Evolutionary conservation across 768 basidiomycete species (phyloP).

Genomic region (Scleroderma bovista): DNA sequence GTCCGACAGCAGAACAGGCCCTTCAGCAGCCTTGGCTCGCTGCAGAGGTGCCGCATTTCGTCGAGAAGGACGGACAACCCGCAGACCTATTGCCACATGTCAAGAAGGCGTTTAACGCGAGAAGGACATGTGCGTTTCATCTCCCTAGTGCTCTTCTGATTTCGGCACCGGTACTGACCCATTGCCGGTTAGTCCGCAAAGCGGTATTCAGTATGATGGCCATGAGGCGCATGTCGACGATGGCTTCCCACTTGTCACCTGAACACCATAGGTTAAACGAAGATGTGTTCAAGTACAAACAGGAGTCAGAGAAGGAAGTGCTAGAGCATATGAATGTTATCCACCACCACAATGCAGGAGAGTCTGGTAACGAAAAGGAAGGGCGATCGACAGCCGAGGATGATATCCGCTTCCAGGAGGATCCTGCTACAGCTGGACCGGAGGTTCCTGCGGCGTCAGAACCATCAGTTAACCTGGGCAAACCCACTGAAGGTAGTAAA

Average conservation of each 20-base stretch:
- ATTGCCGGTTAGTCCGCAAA: conserved; percentile 62
- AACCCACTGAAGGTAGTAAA: conserved; percentile 8
- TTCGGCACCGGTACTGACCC: conserved; percentile 3
- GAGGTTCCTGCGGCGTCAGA: neutral
- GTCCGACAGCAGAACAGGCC: conserved; percentile 75
- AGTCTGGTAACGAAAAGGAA: neutral
- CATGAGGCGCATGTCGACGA: conserved; percentile 68
- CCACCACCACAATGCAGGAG: conserved; percentile 41
- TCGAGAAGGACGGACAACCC: conserved; percentile 51
- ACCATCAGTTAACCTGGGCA: neutral
- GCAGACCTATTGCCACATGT: conserved; percentile 84
- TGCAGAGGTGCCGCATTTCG: conserved; percentile 62
- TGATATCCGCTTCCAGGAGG: conserved; percentile 1
- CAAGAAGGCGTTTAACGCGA: conserved; percentile 86
- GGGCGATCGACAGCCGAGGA: neutral
- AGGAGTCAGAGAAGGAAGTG: conserved; percentile 63
- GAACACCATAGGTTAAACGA: conserved; percentile 48
- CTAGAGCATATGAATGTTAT: conserved; percentile 40
- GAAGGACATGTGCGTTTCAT: conserved; percentile 63
- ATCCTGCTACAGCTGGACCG: conserved; percentile 1
- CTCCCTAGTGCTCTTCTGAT: neutral
- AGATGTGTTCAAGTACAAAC: conserved; percentile 65
- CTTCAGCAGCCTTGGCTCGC: conserved; percentile 70
- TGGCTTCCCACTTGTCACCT: conserved; percentile 35
- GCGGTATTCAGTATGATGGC: conserved; percentile 85